Conservation (phyloP, 1,139 yeast genomes). For the Nakaseomyces kungkrabaensis region DNA sequence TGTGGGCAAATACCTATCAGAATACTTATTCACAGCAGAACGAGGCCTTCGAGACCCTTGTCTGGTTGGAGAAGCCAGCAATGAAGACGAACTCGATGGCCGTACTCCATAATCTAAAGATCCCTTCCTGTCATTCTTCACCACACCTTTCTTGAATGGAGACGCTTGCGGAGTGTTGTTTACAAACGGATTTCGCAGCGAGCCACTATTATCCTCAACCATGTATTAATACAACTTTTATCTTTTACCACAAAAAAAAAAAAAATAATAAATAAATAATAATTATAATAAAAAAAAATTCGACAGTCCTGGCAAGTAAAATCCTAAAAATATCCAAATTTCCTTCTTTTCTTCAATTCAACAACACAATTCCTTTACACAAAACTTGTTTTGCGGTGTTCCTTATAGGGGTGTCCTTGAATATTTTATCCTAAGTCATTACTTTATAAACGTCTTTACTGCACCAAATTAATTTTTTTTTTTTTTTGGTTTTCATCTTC, state of each 20-base stretch:
- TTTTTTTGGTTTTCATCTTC: too few relatives aligned
- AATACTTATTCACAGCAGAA: conserved; percentile 32
- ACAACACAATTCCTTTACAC: neutral
- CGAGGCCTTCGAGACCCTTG: conserved; percentile 17
- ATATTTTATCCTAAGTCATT: too few relatives aligned
- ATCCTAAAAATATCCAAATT: too few relatives aligned
- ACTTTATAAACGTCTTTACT: too few relatives aligned
- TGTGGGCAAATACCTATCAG: conserved; percentile 81
- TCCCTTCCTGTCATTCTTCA: neutral
- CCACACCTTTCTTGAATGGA: conserved; percentile 13
- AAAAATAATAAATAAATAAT: neutral
- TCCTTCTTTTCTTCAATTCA: too few relatives aligned
- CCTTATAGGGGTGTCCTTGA: neutral
- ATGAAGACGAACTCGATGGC: conserved; percentile 8
- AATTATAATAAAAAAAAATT: neutral
- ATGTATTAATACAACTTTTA: neutral
- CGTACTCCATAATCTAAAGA: neutral
- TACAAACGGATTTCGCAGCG: conserved; percentile 23
- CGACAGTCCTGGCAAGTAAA: too few relatives aligned
- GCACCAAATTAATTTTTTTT: too few relatives aligned
- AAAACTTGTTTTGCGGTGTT: neutral
- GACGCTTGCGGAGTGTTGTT: conserved; percentile 28
- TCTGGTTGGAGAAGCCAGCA: conserved; percentile 25
- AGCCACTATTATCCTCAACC: conserved; percentile 8
- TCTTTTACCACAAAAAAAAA: neutral